These are phyloP conservation scores for Blastobotrys robertii DNA, from an alignment of 805 yeast genomes.

Conservation along the genomic window DNA sequence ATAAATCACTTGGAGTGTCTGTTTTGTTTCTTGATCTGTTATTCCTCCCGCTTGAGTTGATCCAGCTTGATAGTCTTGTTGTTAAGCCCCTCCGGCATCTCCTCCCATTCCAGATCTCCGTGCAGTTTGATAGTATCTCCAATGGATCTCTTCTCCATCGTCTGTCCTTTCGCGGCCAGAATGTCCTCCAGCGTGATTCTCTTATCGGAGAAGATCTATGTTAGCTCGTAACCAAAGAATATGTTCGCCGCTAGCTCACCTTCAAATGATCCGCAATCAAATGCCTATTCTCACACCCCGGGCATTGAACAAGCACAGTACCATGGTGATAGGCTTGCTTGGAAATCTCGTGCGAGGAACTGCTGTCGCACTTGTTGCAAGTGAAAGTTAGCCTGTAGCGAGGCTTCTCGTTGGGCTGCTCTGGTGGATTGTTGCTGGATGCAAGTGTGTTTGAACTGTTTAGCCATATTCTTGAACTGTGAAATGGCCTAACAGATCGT, in stretches of 20 bases:
- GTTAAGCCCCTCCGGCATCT: slow-evolving; percentile 8
- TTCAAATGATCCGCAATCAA: slow-evolving; percentile 81
- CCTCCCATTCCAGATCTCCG: slow-evolving; percentile 23
- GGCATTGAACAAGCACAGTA: slow-evolving; percentile 83
- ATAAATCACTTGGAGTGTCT: too few relatives aligned
- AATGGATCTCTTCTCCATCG: slow-evolving; percentile 50
- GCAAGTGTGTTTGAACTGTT: too few relatives aligned
- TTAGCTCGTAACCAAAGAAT: too few relatives aligned
- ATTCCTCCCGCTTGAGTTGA: too few relatives aligned
- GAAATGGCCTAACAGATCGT: too few relatives aligned
- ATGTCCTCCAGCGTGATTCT: slow-evolving; percentile 73
- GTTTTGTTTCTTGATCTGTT: too few relatives aligned
- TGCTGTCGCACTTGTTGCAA: slow-evolving; percentile 73
- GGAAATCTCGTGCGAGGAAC: slow-evolving; percentile 85
- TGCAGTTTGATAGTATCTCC: slow-evolving; percentile 10
- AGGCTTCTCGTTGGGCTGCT: slow-evolving; percentile 45
- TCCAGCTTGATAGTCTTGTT: slow-evolving; percentile 4
- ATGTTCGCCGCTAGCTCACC: slow-evolving; percentile 20
- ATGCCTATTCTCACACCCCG: slow-evolving; percentile 81
- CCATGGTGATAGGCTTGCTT: slow-evolving; percentile 87
- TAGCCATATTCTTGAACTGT: too few relatives aligned
- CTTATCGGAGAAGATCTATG: slow-evolving; percentile 62
- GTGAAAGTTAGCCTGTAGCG: slow-evolving; percentile 83
- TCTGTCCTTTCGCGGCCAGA: slow-evolving; percentile 64
- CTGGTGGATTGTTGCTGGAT: not conserved